Percentiles rank a stretch among this genome's conserved stretches.
Conservation (phyloP, 1,139 yeast genomes). For the Kazachstania sp. region DNA sequence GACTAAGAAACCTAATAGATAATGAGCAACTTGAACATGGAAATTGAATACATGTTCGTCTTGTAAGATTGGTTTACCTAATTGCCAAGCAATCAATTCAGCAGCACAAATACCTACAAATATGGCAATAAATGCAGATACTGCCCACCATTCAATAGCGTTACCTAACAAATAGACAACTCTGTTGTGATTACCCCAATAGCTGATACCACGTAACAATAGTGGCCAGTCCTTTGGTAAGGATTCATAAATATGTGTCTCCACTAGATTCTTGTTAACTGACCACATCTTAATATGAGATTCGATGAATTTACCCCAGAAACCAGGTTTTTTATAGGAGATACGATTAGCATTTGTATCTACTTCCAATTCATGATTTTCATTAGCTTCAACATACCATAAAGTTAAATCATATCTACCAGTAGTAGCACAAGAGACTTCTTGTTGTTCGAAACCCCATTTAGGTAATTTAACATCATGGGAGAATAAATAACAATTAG, state of each 20-base stretch:
- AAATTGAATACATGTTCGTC: constrained; percentile 57
- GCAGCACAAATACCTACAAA: constrained; percentile 47
- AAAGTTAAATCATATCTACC: constrained; percentile 67
- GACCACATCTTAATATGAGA: constrained; percentile 87
- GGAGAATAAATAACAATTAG: constrained; percentile 84
- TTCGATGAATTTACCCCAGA: constrained; percentile 66
- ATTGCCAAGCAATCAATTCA: constrained; percentile 70
- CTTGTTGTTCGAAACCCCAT: constrained; percentile 97
- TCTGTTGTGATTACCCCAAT: constrained; percentile 72
- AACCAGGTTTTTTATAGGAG: constrained; percentile 54
- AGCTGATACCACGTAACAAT: constrained; percentile 84
- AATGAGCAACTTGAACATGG: constrained; percentile 61
- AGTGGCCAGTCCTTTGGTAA: constrained; percentile 86
- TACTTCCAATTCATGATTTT: constrained; percentile 38
- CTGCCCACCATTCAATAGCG: constrained; percentile 83
- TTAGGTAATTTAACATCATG: constrained; percentile 79
- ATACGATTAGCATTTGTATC: constrained; percentile 40
- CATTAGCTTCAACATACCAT: constrained; percentile 85
- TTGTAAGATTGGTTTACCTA: constrained; percentile 42
- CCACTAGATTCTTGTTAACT: constrained; percentile 75
- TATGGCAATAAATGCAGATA: constrained; percentile 49
- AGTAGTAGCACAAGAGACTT: constrained; percentile 82
- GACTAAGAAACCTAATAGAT: constrained; percentile 69
- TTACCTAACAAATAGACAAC: constrained; percentile 88
- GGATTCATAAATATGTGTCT: constrained; percentile 82